Conservation (phyloP, 495 filamentous ascomycete genomes). For the Aspergillus bertholletiae region DNA sequence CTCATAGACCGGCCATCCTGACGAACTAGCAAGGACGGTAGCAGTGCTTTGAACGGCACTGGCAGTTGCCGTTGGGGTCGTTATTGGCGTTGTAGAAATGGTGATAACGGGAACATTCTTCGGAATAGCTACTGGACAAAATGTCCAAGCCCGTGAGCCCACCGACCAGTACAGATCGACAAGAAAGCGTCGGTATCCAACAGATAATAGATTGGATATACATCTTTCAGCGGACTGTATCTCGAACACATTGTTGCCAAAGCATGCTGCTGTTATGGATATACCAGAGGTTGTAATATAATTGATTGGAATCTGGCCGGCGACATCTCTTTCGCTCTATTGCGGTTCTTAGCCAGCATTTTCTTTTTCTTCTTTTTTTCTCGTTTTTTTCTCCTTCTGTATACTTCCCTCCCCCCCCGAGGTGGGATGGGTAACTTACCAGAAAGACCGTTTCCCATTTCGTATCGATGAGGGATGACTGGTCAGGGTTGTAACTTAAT, state of each 20-base stretch:
- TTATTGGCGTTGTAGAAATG: constrained; percentile 19
- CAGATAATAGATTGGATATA: constrained; percentile 57
- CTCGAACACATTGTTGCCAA: constrained; percentile 49
- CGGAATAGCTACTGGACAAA: constrained; percentile 53
- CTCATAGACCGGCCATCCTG: constrained; percentile 38
- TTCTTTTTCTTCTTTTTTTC: neutral
- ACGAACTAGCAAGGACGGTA: constrained; percentile 25
- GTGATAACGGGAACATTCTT: constrained; percentile 20
- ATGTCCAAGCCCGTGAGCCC: constrained; percentile 46
- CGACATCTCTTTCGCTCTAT: constrained; percentile 60
- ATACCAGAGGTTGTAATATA: constrained; percentile 54
- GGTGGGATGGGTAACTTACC: constrained; percentile 18
- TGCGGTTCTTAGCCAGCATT: neutral
- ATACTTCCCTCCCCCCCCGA: neutral
- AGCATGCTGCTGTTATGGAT: constrained; percentile 56
- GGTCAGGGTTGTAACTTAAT: constrained; percentile 30
- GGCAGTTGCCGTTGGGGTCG: constrained; percentile 22
- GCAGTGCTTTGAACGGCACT: constrained; percentile 21
- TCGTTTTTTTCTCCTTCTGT: neutral
- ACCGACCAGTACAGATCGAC: constrained; percentile 66
- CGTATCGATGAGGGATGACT: constrained; percentile 25
- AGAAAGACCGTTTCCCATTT: constrained; percentile 35
- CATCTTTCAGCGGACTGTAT: constrained; percentile 45
- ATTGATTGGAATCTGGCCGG: constrained; percentile 57
- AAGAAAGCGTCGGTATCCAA: constrained; percentile 55